Base-by-base conservation (phyloP, 192 early-diverging fungal species). In the Coemansia sp. region DNA sequence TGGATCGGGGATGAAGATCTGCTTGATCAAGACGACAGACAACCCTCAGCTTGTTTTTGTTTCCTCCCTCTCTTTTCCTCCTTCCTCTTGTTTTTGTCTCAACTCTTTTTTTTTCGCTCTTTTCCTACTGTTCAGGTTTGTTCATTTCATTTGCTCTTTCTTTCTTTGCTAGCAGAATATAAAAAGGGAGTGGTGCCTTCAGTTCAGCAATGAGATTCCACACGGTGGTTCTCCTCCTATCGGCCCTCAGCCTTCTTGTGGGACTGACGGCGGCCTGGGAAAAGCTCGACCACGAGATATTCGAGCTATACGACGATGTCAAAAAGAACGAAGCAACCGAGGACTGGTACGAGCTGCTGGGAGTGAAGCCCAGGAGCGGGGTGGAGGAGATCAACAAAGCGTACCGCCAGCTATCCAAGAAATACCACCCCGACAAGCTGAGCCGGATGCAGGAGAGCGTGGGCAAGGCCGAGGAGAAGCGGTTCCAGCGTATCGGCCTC, bases 351-450 rank as follows among this genome's bases (percentile, higher is more conserved):
- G 87, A 84, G 48, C 86, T 89, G 70, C 72, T 93, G 50, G 78
- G 80, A 3, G 68, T 90, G 16, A 64, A 76, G 18, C 73, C 86
- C 56, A 81, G 85, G 54, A 85, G 88, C 41, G 65, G 69, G 3
- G 76, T 84, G 53, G 56, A 68, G 9, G 89, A 91, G 12, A 89
- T 93, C 66, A 86, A 84, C 67, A 81, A 69, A 32, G 87, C 92
- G 12, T 92, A 87, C 81, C 84, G 89, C 53, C 88, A 89, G 75
- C 79, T 87, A 39, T 89, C 89, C 32, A 77, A 87, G 12, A 84
- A 85, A 48, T 84, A 88, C 59, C 92, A 93, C 60, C 92, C 92
- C 3, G 92, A 93, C 70, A 93, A 93, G 78, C 90, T 89, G 59
- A 84, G 79, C 42, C 63, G 61, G n/a, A 49, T 73, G 8, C 40